Evolutionary conservation across 2,329 filamentous ascomycete genomes (phyloP).

Genomic region (Trichoderma gracile): DNA sequence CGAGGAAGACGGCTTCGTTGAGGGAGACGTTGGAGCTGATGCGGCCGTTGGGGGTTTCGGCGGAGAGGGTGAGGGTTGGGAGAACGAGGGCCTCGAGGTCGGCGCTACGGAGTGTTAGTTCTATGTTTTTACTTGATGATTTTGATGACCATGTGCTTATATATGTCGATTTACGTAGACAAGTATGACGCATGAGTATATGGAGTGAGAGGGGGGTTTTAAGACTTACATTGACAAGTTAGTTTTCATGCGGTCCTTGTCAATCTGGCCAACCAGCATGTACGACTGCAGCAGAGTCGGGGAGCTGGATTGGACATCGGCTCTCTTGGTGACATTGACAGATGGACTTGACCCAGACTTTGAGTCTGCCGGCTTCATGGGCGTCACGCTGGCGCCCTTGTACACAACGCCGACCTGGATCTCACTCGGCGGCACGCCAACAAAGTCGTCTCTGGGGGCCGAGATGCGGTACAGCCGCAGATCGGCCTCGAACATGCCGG

Average conservation of each 20-base stretch:
- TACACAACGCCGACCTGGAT: slow-evolving; percentile 59
- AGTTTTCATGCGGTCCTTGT: slow-evolving; percentile 53
- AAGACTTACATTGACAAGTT: slow-evolving; percentile 62
- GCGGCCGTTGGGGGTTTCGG: slow-evolving; percentile 51
- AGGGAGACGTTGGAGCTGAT: slow-evolving; percentile 66
- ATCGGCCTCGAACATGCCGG: slow-evolving; percentile 75
- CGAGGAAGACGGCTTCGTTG: slow-evolving; percentile 70
- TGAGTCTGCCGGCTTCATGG: slow-evolving; percentile 28
- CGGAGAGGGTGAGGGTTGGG: slow-evolving; percentile 67
- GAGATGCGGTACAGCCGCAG: slow-evolving; percentile 72
- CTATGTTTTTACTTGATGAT: too few relatives aligned
- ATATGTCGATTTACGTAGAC: too few relatives aligned
- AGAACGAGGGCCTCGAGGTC: slow-evolving; percentile 64
- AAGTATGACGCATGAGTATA: too few relatives aligned
- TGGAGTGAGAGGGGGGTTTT: too few relatives aligned
- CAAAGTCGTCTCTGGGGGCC: slow-evolving; percentile 55
- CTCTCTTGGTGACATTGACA: slow-evolving; percentile 32
- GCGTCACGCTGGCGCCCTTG: slow-evolving; percentile 48
- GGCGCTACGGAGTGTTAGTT: slow-evolving; percentile 44
- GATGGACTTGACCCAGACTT: slow-evolving; percentile 30
- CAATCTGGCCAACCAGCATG: slow-evolving; percentile 69
- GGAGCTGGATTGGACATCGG: slow-evolving; percentile 20
- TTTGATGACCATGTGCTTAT: not conserved
- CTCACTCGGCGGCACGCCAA: slow-evolving; percentile 51
- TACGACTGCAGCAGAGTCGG: slow-evolving; percentile 61